A percentile compares a stretch with the other conserved stretches of the same genome.
Conservation (phyloP, 2,329 filamentous ascomycete species). For the Diaporthe caulivora region DNA sequence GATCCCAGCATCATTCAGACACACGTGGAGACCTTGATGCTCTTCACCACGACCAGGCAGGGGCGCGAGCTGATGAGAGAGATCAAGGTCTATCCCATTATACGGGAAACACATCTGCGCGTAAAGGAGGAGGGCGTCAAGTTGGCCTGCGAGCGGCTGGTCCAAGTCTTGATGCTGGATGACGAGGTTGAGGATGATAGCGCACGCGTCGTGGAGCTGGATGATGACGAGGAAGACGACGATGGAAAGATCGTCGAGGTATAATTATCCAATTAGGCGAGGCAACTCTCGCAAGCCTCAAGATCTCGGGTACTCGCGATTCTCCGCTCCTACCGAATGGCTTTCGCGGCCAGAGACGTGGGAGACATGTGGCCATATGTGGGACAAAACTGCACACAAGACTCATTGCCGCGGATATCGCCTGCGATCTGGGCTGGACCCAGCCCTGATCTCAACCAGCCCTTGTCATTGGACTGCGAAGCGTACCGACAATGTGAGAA, state of each 20-base stretch:
- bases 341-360: not conserved
- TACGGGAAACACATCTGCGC: conserved; percentile 86
- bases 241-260: conserved; percentile 69
- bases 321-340: not conserved
- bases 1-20: conserved; percentile 84
- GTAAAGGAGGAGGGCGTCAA: conserved; percentile 83
- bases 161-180: conserved; percentile 88
- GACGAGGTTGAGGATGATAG: conserved; percentile 60
- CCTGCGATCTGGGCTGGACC: not conserved
- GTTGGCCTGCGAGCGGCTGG: conserved; percentile 88
- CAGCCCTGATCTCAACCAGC: not conserved
- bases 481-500: not conserved
- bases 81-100: conserved; percentile 88
- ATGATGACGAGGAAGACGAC: conserved; percentile 66
- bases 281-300: not conserved
- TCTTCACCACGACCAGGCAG: conserved; percentile 83
- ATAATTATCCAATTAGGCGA: conserved; percentile 43
- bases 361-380: not conserved
- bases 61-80: conserved; percentile 81
- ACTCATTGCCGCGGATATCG: not conserved
- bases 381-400: not conserved
- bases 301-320: not conserved
- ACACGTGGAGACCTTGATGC: conserved; percentile 87
- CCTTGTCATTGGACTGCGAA: not conserved
- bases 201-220: conserved; percentile 58